Evolutionary conservation across 768 basidiomycete genomes (phyloP).

Genomic region (Suillus subaureus): DNA sequence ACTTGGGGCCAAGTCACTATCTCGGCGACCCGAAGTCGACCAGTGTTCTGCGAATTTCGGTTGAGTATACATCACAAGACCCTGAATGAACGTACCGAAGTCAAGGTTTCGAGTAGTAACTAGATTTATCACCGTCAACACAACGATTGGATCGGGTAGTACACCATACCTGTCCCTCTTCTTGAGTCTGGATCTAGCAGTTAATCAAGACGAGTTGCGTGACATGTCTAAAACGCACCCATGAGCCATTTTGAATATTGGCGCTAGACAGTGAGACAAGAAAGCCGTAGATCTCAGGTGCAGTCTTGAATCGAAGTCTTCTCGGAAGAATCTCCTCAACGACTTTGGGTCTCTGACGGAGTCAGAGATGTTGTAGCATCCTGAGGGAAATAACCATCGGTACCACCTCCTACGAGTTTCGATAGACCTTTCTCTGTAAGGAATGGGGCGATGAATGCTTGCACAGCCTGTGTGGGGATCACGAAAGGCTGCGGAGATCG

Average conservation of each 20-base stretch:
- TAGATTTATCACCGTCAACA: constrained; percentile 7
- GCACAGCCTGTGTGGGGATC: constrained; percentile 20
- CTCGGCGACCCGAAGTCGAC: constrained; percentile 50
- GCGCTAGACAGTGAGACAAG: constrained; percentile 38
- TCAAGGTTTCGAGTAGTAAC: constrained; percentile 42
- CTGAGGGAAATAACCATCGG: constrained; percentile 44
- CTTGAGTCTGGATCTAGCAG: constrained; percentile 36
- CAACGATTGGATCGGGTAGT: constrained; percentile 7
- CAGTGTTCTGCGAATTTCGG: constrained; percentile 43
- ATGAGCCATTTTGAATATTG: constrained; percentile 38
- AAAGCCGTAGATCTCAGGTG: constrained; percentile 51
- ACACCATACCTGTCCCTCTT: constrained; percentile 52
- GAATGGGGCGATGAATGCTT: constrained; percentile 41
- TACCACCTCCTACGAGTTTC: constrained; percentile 43
- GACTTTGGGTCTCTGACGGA: constrained; percentile 50
- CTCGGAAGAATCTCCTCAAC: constrained; percentile 45
- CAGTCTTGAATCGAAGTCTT: constrained; percentile 44
- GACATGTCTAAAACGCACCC: constrained; percentile 38
- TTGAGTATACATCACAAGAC: background rate
- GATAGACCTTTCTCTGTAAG: constrained; percentile 48
- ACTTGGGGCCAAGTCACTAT: constrained; percentile 50
- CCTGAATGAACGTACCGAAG: constrained; percentile 34
- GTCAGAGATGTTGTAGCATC: constrained; percentile 35
- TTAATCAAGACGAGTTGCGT: constrained; percentile 4
- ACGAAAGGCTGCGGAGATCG: constrained; percentile 8